A percentile compares a stretch with the other conserved stretches of the same genome.
These are phyloP conservation scores for Ogataea hybrid DNA, from an alignment of 1,139 yeast species.

Conservation along the genomic window DNA sequence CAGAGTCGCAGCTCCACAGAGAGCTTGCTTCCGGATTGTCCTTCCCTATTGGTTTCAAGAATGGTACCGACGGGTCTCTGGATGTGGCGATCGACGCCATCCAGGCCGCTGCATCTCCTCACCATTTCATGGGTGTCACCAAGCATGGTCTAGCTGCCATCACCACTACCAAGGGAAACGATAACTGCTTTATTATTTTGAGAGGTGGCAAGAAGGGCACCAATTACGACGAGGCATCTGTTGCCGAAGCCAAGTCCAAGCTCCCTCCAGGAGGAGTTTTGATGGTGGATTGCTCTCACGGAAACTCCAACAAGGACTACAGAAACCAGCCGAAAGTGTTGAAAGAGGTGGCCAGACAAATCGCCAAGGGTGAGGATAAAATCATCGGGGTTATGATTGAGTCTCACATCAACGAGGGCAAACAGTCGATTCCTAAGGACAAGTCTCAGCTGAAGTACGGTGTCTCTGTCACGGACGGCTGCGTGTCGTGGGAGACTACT, in stretches of 20 bases:
- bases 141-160: constrained; percentile 97
- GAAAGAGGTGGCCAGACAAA: constrained; percentile 74
- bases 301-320: constrained; percentile 92
- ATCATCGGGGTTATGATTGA: constrained; percentile 97
- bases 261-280: constrained; percentile 50
- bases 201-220: constrained; percentile 97
- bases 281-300: constrained; percentile 98
- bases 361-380: constrained; percentile 71
- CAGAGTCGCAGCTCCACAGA: constrained; percentile 97
- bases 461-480: constrained; percentile 94
- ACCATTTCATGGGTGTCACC: constrained; percentile 96
- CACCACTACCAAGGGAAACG: constrained; percentile 92
- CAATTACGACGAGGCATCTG: constrained; percentile 80
- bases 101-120: constrained; percentile 87
- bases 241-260: constrained; percentile 70
- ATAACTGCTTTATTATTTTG: constrained; percentile 82
- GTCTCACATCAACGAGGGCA: constrained; percentile 89
- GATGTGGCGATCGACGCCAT: constrained; percentile 95
- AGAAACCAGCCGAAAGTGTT: constrained; percentile 92
- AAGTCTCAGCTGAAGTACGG: constrained; percentile 83
- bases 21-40: constrained; percentile 95
- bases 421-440: constrained; percentile 78
- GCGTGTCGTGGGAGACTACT: constrained; percentile 92
- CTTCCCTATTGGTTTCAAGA: constrained; percentile 98
- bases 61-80: constrained; percentile 95